phyloP scores from a whole-genome alignment of 1,284 basidiomycete genomes.

The Boletellus sp. region DNA sequence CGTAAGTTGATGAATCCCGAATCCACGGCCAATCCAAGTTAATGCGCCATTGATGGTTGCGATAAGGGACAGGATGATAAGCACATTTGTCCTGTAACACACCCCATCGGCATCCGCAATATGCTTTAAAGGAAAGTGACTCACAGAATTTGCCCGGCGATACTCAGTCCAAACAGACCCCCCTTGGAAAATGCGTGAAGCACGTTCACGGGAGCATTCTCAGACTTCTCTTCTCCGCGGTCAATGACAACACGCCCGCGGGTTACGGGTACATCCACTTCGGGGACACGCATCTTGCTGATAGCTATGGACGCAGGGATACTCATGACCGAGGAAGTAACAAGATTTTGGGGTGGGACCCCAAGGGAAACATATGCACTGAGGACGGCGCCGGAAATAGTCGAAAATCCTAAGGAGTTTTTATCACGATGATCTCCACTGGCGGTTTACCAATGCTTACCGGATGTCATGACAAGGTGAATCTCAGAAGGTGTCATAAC shows the following conservation, averaged over 20 bases:
- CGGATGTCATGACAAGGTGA: conserved; percentile 87
- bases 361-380: conserved; percentile 82
- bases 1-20: conserved; percentile 79
- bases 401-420: conserved; percentile 61
- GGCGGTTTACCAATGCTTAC: conserved; percentile 35
- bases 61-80: conserved; percentile 79
- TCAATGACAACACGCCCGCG: conserved; percentile 78
- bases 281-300: conserved; percentile 82
- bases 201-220: conserved; percentile 63
- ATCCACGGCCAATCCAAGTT: conserved; percentile 86
- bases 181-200: conserved; percentile 89
- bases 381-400: conserved; percentile 87
- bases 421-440: conserved; percentile 1
- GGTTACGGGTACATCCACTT: conserved; percentile 82
- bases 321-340: conserved; percentile 91
- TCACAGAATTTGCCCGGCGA: conserved; percentile 82
- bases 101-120: conserved; percentile 2
- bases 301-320: conserved; percentile 93
- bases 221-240: conserved; percentile 59
- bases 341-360: conserved; percentile 77
- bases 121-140: conserved; percentile 21
- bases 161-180: conserved; percentile 80
- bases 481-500: conserved; percentile 87
- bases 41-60: conserved; percentile 81
- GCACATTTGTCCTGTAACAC: conserved; percentile 60